Evolutionary conservation across 208 protist genomes (phyloP).

Genomic region (Leishmania martiniquensis): DNA sequence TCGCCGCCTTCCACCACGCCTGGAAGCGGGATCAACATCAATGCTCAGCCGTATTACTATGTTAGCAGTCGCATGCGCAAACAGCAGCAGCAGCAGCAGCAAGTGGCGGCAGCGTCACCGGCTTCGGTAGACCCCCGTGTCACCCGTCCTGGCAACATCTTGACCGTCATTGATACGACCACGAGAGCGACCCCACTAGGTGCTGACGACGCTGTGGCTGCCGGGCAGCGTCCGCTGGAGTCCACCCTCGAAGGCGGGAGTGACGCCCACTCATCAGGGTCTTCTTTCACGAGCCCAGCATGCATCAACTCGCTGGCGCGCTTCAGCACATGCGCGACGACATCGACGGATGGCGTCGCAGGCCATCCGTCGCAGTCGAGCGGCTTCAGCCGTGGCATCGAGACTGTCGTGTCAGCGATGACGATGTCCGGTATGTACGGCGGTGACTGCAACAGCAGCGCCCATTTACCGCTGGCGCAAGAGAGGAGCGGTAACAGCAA

Average conservation of each 20-base stretch:
- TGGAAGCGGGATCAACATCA: constrained; percentile 56
- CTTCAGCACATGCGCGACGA: not conserved
- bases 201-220: not conserved
- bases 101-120: constrained; percentile 1
- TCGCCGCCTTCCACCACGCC: constrained; percentile 25
- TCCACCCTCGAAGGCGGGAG: not conserved
- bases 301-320: constrained; percentile 17
- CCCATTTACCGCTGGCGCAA: no score
- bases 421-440: constrained; percentile 8
- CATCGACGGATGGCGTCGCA: not conserved
- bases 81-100: constrained; percentile 34
- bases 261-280: constrained; percentile 11
- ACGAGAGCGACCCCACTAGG: not conserved
- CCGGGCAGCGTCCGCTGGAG: not conserved
- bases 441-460: not conserved
- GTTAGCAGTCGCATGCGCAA: constrained; percentile 42
- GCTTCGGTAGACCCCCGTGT: not conserved
- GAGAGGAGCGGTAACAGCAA: not conserved
- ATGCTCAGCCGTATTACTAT: constrained; percentile 73
- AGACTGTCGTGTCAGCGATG: constrained; percentile 23
- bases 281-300: constrained; percentile 26
- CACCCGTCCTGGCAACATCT: not conserved
- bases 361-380: constrained; percentile 2
- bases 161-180: not conserved
- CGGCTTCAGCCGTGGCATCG: constrained; percentile 13